Evolutionary conservation across 106 monocot species (phyloP).

Genomic region (Platanthera zijinensis): DNA sequence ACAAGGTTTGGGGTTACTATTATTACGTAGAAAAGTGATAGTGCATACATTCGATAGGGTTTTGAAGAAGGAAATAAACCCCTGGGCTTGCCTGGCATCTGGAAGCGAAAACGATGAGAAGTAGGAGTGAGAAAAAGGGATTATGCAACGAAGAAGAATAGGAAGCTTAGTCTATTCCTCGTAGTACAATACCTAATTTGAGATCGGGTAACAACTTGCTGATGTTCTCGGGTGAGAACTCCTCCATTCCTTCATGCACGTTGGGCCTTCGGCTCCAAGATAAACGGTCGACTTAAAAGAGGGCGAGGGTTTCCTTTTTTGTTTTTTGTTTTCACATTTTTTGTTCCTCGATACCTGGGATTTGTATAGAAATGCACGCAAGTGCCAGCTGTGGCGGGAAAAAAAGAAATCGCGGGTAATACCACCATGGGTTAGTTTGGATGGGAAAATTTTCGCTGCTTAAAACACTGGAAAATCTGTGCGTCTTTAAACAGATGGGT

Average conservation of each 20-base stretch:
- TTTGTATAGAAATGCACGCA: too few relatives aligned
- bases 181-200: constrained; percentile 54
- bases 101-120: constrained; percentile 8
- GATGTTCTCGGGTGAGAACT: background rate
- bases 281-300: too few relatives aligned
- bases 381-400: too few relatives aligned
- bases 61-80: constrained; percentile 93
- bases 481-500: too few relatives aligned
- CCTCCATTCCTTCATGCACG: constrained; percentile 1
- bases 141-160: background rate
- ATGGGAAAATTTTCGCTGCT: too few relatives aligned
- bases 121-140: background rate
- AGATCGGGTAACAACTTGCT: constrained; percentile 54
- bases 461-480: too few relatives aligned
- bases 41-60: constrained; percentile 46
- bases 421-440: too few relatives aligned
- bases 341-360: too few relatives aligned
- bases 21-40: background rate
- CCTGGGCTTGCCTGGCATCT: constrained; percentile 93
- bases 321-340: too few relatives aligned
- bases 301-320: too few relatives aligned
- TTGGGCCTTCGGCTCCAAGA: background rate
- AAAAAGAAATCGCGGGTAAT: too few relatives aligned
- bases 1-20: background rate
- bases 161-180: background rate